These are phyloP conservation scores for Zopfia rhizophila DNA, from an alignment of 2,329 filamentous ascomycete species.

Conservation along the genomic window DNA sequence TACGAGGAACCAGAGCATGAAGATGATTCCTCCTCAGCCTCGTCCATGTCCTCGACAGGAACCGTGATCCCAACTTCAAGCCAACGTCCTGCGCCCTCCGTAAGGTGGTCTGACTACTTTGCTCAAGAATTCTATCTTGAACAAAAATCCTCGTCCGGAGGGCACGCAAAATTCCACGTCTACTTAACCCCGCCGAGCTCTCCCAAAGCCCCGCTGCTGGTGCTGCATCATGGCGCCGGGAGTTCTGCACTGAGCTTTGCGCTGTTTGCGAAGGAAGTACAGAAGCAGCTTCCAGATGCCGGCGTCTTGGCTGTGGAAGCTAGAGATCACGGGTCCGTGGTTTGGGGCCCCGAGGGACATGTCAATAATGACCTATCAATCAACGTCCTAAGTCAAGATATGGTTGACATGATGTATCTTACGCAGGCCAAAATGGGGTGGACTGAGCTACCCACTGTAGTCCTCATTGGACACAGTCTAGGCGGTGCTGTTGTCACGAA, in stretches of 20 bases:
- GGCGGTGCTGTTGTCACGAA: conserved; percentile 92
- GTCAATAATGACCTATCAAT: conserved; percentile 74
- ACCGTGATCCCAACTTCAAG: conserved; percentile 86
- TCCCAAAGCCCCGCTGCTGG: conserved; percentile 81
- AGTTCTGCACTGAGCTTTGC: conserved; percentile 95
- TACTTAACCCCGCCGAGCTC: conserved; percentile 82
- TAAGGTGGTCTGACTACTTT: conserved; percentile 91
- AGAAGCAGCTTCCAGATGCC: conserved; percentile 78
- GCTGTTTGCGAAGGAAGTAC: conserved; percentile 79
- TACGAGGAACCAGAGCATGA: conserved; percentile 63
- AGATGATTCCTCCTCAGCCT: conserved; percentile 65
- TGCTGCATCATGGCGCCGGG: conserved; percentile 94
- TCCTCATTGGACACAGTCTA: conserved; percentile 91
- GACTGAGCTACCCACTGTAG: conserved; percentile 75
- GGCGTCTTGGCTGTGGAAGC: conserved; percentile 89
- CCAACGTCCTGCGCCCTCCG: conserved; percentile 68
- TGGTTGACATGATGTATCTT: conserved; percentile 74
- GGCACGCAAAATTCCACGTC: conserved; percentile 76
- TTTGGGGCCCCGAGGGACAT: conserved; percentile 49
- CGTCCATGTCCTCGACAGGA: conserved; percentile 90
- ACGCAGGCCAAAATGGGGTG: conserved; percentile 77
- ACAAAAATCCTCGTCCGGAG: conserved; percentile 48
- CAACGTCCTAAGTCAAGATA: conserved; percentile 76
- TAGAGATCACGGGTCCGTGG: conserved; percentile 82
- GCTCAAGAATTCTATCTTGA: conserved; percentile 83